Conservation (phyloP, 805 yeast species). For the Barnettozyma siamensis region DNA sequence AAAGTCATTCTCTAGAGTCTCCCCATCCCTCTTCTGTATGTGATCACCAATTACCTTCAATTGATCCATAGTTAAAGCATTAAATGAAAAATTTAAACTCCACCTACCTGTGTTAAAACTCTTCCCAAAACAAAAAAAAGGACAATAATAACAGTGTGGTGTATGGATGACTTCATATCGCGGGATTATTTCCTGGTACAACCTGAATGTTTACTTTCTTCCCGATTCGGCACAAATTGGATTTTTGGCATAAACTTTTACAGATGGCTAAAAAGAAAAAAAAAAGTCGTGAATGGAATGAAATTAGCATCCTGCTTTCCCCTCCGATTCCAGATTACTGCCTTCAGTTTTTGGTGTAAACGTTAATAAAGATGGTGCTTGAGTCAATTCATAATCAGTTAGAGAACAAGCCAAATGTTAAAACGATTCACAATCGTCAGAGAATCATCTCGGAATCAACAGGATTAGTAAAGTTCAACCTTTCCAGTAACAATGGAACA, state of each 20-base stretch:
- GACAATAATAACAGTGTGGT: neutral
- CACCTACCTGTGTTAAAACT: neutral
- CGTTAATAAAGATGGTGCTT: too few relatives aligned
- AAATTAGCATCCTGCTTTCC: too few relatives aligned
- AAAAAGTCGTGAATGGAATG: too few relatives aligned
- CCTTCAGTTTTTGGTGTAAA: too few relatives aligned
- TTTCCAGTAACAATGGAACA: constrained; percentile 6
- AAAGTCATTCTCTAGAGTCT: neutral
- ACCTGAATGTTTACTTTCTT: constrained; percentile 6
- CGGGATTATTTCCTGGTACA: neutral
- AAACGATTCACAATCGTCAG: constrained; percentile 22
- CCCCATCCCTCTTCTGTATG: neutral
- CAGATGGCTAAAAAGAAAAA: too few relatives aligned
- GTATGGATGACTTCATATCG: neutral
- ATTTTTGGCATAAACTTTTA: too few relatives aligned
- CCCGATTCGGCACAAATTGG: constrained; percentile 9
- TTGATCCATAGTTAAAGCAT: constrained; percentile 8
- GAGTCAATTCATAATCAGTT: constrained; percentile 8
- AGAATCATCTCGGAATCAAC: constrained; percentile 45
- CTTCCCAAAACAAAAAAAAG: neutral
- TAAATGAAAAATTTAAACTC: too few relatives aligned
- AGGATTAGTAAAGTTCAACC: constrained; percentile 41
- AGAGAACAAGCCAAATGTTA: neutral
- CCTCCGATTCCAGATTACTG: too few relatives aligned
- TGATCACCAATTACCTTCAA: neutral